These are phyloP conservation scores for Dactylonectria macrodidyma DNA, from an alignment of 2,329 filamentous ascomycete species.

Conservation along the genomic window DNA sequence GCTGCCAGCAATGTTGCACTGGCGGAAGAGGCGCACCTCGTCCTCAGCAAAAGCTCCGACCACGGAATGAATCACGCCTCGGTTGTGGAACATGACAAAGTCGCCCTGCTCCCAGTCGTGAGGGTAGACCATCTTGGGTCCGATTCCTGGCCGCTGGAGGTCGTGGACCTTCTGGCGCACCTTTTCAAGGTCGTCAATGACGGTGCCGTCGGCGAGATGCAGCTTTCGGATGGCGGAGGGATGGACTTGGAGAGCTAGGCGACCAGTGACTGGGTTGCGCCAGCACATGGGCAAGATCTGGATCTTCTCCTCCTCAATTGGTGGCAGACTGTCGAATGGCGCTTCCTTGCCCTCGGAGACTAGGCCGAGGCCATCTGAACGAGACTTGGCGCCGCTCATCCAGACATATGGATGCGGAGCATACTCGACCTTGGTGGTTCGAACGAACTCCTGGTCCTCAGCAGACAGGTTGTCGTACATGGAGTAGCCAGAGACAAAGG, in stretches of 20 bases:
- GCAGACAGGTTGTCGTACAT: conserved; percentile 79
- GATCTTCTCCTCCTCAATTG: conserved; percentile 76
- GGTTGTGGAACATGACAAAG: conserved; percentile 84
- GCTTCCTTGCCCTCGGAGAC: conserved; percentile 77
- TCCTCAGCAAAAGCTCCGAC: conserved; percentile 81
- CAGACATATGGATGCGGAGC: conserved; percentile 86
- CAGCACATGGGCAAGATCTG: conserved; percentile 83
- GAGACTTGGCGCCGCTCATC: conserved; percentile 80
- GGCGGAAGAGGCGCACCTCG: conserved; percentile 82
- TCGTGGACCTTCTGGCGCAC: conserved; percentile 79
- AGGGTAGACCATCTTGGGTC: conserved; percentile 77
- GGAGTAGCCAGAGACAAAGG: conserved; percentile 79
- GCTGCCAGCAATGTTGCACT: conserved; percentile 84
- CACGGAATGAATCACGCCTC: conserved; percentile 81
- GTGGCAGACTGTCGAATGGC: conserved; percentile 70
- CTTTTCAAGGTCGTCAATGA: conserved; percentile 77
- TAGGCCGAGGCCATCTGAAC: conserved; percentile 79
- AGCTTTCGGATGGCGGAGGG: conserved; percentile 80
- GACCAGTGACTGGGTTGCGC: conserved; percentile 80
- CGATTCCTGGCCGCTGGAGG: conserved; percentile 81
- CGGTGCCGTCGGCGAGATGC: conserved; percentile 75
- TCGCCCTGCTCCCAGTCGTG: conserved; percentile 86
- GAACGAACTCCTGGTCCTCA: conserved; percentile 77
- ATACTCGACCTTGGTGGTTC: conserved; percentile 79
- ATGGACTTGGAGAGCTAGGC: conserved; percentile 80